Base-by-base conservation (phyloP, 2,329 filamentous ascomycete species). In the Exserohilum turcica region DNA sequence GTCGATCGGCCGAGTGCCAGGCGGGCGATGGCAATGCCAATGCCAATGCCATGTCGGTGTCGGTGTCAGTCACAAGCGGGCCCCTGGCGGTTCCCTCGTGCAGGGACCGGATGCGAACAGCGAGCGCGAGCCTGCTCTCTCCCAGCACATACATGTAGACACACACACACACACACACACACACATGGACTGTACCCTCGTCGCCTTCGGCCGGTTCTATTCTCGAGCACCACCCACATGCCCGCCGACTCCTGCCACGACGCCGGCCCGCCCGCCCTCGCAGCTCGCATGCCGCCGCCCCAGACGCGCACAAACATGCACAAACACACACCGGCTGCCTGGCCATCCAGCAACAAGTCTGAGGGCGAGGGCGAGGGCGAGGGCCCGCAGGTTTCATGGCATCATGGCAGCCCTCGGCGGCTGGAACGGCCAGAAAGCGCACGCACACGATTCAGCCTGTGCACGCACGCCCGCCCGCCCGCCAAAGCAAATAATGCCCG, bases 381-480 rank as follows among this genome's bases (percentile, higher is more conserved):
- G n/a, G n/a, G n/a, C n/a, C n/a, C 21, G 4, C 21, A 24, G 21
- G 60, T 72, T 70, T 73, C 69, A 70, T 63, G 49, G 51, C 56
- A 55, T n/a, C n/a, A n/a, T n/a, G n/a, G n/a, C n/a, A 27, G 59
- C 48, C 56, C 44, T 55, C 57, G 43, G 55, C 43, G 60, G 64
- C 58, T 66, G 56, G 58, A 56, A 53, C 56, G 44, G 56, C 63
- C 65, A 51, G 52, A 54, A 64, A n/a, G n/a, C n/a, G n/a, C n/a
- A n/a, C n/a, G 59, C 59, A 54, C 45, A 56, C 47, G 48, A 42
- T 49, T 49, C 61, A 40, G 31, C 50, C 51, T 33, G 44, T 38
- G 63, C 65, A 65, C 57, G 64, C 59, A n/a, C n/a, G 61, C 60
- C 61, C 59, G 68, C 65, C 60, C 70, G 64, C 68, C 54, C 63